Percentiles rank a stretch among this genome's conserved stretches.
These are phyloP conservation scores for Curvularia verruculosa DNA, from an alignment of 2,329 filamentous ascomycete genomes.

Conservation along the genomic window DNA sequence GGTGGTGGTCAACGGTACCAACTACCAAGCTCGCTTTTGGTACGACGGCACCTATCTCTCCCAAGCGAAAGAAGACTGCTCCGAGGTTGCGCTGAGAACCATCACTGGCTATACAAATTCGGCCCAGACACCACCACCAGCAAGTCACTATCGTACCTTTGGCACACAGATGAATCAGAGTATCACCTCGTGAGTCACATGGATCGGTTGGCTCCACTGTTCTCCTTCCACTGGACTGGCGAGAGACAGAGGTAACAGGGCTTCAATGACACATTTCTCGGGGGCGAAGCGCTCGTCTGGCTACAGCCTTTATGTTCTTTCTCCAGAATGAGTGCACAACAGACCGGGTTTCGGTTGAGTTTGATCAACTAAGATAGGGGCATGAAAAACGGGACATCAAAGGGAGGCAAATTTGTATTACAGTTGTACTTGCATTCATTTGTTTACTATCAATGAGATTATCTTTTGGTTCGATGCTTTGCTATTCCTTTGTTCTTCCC, in stretches of 20 bases:
- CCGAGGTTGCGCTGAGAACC: slow-evolving; percentile 39
- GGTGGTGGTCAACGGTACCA: slow-evolving; percentile 32
- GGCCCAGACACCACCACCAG: slow-evolving; percentile 29
- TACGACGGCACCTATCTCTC: slow-evolving; percentile 44
- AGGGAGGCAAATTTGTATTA: neutral
- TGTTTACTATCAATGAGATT: neutral
- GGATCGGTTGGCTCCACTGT: neutral
- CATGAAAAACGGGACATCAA: neutral
- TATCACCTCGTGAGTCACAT: slow-evolving; percentile 3
- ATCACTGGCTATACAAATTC: slow-evolving; percentile 30
- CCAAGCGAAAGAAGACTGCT: slow-evolving; percentile 47
- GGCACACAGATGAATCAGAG: slow-evolving; percentile 8
- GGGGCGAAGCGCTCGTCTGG: neutral
- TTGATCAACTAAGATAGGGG: neutral
- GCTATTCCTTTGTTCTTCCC: neutral
- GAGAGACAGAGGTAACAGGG: neutral
- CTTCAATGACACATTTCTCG: neutral
- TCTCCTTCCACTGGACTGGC: neutral
- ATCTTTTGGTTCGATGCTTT: neutral
- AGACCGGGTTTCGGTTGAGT: neutral
- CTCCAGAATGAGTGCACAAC: neutral
- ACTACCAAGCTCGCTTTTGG: slow-evolving; percentile 45
- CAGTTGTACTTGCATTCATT: neutral
- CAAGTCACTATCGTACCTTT: slow-evolving; percentile 28
- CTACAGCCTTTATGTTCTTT: neutral